Conservation (phyloP, 177 flowering plant genomes). For the Vitis hybrid region DNA sequence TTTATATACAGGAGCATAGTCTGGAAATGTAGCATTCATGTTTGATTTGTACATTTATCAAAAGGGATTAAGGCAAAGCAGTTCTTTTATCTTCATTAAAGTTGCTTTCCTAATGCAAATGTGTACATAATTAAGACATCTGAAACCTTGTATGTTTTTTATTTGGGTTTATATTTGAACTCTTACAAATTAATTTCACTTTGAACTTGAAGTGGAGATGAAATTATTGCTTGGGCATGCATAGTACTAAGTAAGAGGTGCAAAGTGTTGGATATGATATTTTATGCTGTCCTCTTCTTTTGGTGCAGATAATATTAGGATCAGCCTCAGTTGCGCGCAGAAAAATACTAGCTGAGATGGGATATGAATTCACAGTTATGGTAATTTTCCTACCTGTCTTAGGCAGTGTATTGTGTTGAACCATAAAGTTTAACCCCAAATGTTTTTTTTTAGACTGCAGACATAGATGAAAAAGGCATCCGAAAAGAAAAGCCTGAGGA, state of each 20-base stretch:
- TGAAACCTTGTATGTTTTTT: no score
- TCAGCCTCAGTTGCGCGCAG: conserved; percentile 61
- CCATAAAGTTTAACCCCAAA: neutral
- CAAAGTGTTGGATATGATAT: neutral
- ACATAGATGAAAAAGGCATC: conserved; percentile 83
- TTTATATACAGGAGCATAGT: neutral
- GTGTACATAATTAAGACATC: no score
- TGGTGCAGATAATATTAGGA: conserved; percentile 65
- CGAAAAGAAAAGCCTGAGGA: conserved; percentile 88
- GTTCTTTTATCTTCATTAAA: no score
- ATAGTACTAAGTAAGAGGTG: no score
- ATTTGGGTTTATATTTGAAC: no score
- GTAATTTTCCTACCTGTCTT: conserved; percentile 1
- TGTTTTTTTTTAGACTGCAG: conserved; percentile 63
- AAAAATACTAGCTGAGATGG: conserved; percentile 64
- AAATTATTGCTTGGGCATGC: no score
- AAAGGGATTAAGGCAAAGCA: no score
- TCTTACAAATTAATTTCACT: neutral
- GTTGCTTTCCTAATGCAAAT: no score
- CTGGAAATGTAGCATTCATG: neutral
- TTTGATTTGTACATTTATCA: no score
- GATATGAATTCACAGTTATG: conserved; percentile 51
- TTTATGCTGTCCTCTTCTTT: neutral
- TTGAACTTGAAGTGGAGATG: no score
- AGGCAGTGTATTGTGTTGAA: neutral